These are phyloP conservation scores for Globisporangium polare DNA, from an alignment of 352 stramenopile species.

Conservation along the genomic window DNA sequence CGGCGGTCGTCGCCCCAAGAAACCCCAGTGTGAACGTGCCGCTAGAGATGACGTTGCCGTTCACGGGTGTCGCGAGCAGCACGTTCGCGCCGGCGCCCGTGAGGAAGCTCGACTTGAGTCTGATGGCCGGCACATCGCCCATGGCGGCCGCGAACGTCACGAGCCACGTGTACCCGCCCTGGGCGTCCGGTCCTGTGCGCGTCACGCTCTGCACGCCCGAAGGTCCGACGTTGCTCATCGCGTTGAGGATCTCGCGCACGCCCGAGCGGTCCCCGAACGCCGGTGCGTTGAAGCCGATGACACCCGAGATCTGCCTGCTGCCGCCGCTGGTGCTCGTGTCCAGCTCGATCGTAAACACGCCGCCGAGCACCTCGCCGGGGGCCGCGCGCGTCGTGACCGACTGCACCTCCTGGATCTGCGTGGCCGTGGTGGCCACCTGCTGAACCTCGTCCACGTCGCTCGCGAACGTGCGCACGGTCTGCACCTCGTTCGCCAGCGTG, in stretches of 20 bases:
- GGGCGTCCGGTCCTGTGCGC: conserved; percentile 58
- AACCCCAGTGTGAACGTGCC: conserved; percentile 93
- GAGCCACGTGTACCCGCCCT: conserved; percentile 91
- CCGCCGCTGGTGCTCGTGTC: conserved; percentile 86
- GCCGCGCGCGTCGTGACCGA: conserved; percentile 86
- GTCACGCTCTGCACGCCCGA: conserved; percentile 53
- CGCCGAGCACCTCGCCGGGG: conserved; percentile 74
- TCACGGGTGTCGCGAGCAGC: conserved; percentile 46
- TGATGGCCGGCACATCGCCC: conserved; percentile 58
- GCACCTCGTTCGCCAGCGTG: conserved; percentile 91
- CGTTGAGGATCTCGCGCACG: conserved; percentile 69
- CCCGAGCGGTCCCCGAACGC: conserved; percentile 41
- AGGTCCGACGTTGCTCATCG: conserved; percentile 74
- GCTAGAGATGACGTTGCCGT: conserved; percentile 63
- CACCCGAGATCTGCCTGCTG: conserved; percentile 88
- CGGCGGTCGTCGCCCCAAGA: conserved; percentile 79
- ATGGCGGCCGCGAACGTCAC: conserved; percentile 78
- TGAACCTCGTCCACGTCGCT: conserved; percentile 89
- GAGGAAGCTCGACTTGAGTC: conserved; percentile 60
- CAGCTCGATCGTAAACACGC: conserved; percentile 90
- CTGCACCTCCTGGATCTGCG: conserved; percentile 56
- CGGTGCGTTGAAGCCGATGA: conserved; percentile 85
- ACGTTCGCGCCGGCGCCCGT: conserved; percentile 71
- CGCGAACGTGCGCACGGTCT: conserved; percentile 88
- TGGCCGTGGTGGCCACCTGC: conserved; percentile 75